These are phyloP conservation scores for Lachancea lanzarotensis DNA, from an alignment of 805 yeast species.

Conservation along the genomic window DNA sequence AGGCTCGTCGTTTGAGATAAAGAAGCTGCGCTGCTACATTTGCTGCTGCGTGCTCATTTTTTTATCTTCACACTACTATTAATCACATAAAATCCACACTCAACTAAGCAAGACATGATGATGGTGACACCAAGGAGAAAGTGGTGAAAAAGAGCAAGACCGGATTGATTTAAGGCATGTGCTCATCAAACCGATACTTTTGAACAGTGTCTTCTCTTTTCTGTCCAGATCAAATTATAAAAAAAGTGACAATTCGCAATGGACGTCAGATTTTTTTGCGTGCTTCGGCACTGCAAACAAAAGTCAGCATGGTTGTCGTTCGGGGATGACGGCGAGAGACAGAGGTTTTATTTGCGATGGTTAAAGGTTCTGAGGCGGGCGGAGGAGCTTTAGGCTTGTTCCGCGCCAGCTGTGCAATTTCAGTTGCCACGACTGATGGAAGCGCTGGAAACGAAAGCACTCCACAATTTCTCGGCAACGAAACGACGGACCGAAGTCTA, in stretches of 20 bases:
- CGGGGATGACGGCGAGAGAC: conserved; percentile 43
- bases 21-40: background rate
- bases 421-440: background rate
- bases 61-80: background rate
- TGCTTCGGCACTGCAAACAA: background rate
- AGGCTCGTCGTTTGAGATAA: conserved; percentile 93
- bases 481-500: conserved; percentile 7
- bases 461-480: conserved; percentile 4
- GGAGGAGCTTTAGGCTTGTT: background rate
- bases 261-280: conserved; percentile 8
- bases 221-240: too few species aligned
- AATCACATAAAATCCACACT: background rate
- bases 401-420: background rate
- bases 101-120: background rate
- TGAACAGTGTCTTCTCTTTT: too few species aligned
- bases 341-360: conserved; percentile 37
- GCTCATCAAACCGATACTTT: too few species aligned
- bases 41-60: background rate
- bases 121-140: too few species aligned
- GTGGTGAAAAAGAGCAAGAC: background rate
- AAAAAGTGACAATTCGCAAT: conserved; percentile 3
- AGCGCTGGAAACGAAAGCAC: background rate
- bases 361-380: background rate
- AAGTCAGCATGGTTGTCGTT: conserved; percentile 2
- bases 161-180: too few species aligned